Evolutionary conservation across 768 basidiomycete genomes (phyloP), one percentile per base, ranked within the genome.

Genomic region (Pulveroboletus sp.): DNA sequence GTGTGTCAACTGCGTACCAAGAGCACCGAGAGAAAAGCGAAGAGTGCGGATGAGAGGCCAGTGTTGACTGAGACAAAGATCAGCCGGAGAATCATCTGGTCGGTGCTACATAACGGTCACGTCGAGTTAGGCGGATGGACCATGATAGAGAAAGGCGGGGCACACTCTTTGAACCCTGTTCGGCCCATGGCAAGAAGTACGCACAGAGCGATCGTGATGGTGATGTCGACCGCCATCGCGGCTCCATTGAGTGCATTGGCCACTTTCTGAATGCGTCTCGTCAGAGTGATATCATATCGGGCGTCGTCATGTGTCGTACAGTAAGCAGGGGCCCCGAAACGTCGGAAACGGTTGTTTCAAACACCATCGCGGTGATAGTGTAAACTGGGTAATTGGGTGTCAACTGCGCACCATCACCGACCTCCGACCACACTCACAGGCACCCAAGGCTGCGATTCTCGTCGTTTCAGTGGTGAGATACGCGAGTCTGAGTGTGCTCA

Each of bases 1-100:
- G 33, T 18, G 33, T 37, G 38, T 39, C 40, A 17, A 14, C 47
- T 12, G 24, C 57, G 53, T 17, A 65, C 62, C 39, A 65, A n/a
- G 43, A 57, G 37, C 21, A 54, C 49, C 27, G 56, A 44, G 30
- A 64, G 41, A 30, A 63, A 50, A 35, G 52, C 57, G 8, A 67
- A 65, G 18, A 57, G 33, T 4, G 59, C 54, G 1, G 57, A 61
- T 8, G 50, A 65, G 32, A 62, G 61, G 1, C 65, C 59, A 6
- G 64, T 55, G 39, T 63, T 61, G 41, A 57, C 57, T 32, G 59
- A 59, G 43, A 58, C 58, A 43, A 66, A 51, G 38, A 65, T 61
- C 51, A 65, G 5, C 14, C 63, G 55, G 26, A 49, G 47, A 51
- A 64, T 48, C 50, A 59, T 61, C 14, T 37, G 58, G 42, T 63